Evolutionary conservation across 2,329 filamentous ascomycete genomes (phyloP).

Genomic region (Aspergillus persii): DNA sequence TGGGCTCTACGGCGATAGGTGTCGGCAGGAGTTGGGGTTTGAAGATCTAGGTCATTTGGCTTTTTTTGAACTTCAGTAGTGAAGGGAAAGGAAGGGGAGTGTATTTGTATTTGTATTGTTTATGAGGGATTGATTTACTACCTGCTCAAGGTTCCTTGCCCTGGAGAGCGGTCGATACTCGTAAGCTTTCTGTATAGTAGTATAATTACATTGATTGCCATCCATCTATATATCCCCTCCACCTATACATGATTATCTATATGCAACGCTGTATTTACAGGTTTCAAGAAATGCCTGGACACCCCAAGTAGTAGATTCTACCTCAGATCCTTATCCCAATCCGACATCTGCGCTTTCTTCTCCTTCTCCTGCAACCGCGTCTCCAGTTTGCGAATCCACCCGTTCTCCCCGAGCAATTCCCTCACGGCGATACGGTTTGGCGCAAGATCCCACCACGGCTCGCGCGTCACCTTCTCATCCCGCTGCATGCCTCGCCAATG

Average conservation of each 20-base stretch:
- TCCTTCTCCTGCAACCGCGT: constrained; percentile 13
- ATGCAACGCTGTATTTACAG: not conserved
- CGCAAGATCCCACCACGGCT: constrained; percentile 34
- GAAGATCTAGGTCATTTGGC: constrained; percentile 58
- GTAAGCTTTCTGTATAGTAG: not conserved
- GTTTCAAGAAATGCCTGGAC: too few species aligned
- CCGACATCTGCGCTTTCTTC: not conserved
- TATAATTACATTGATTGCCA: not conserved
- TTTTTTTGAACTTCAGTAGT: not conserved
- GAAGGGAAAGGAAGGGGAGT: too few species aligned
- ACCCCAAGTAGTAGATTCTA: not conserved
- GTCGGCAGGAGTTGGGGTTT: constrained; percentile 84
- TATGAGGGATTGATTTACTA: too few species aligned
- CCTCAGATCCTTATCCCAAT: not conserved
- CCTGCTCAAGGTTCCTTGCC: too few species aligned
- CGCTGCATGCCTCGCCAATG: constrained; percentile 10
- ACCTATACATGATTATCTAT: not conserved
- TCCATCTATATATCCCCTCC: not conserved
- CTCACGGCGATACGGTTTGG: constrained; percentile 29
- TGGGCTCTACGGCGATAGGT: constrained; percentile 72
- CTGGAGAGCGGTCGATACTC: too few species aligned
- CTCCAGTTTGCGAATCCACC: constrained; percentile 26
- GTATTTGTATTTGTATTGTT: constrained; percentile 7
- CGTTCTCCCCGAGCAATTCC: constrained; percentile 25
- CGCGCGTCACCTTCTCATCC: constrained; percentile 2